Base-by-base conservation (phyloP, 345 rosid species). In the Aegle marmelos region DNA sequence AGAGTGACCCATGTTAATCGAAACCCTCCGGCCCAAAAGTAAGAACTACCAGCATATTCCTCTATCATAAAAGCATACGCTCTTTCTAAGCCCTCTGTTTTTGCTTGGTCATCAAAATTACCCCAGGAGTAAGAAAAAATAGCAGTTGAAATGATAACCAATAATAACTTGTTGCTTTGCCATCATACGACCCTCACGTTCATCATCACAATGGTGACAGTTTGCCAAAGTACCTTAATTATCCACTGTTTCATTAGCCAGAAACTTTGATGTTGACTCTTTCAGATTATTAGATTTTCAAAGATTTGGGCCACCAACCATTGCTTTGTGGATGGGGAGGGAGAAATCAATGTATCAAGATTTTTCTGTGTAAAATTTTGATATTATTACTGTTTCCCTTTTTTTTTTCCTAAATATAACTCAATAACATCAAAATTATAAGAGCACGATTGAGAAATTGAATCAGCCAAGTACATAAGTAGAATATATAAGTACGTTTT, bases 211-310 rank as follows among this genome's bases (percentile, higher is more conserved):
- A 56, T 69, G 72, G 72, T 37, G 81, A 70, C 79, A 33, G 73
- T 81, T 65, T 75, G 74, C 80, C 75, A 30, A 57, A 37, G 73
- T 67, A 61, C 27, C 28, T 45, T 27, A n/a, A 56, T 17, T 21
- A 10, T 28, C 33, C 58, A n/a, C 21, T 54, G 37, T 39, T 71
- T 31, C 45, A 27, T 56, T 24, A 13, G 76, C 62, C 57, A 8
- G 6, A 27, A 69, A 76, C 4, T 22, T 53, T 84, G 79, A 79
- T 16, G 31, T 78, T 57, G 82, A 73, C 84, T 27, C 53, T 61
- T 5, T 4, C 7, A n/a, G 21, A 27, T 2, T 2, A 53, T 11
- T 64, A 75, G n/a, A 65, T 45, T 39, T 75, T 63, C 30, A 41
- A 45, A 63, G 31, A 63, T 75, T 63, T 63, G 45, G 64, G 31